Conservation (phyloP, 352 stramenopile genomes). For the Thraustochytrium sp. region DNA sequence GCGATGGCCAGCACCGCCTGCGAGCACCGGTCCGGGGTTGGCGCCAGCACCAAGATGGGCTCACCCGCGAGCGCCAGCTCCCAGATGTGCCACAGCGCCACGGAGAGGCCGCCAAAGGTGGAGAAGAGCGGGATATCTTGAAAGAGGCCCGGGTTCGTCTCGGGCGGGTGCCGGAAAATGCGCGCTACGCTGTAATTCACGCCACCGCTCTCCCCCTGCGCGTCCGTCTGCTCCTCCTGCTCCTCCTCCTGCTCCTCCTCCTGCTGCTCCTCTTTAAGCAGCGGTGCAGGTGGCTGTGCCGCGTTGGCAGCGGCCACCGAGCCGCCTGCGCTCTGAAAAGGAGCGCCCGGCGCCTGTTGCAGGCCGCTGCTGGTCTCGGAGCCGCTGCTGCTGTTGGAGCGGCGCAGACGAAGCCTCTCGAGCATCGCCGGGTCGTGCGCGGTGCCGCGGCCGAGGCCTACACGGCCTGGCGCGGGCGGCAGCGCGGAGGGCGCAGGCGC, state of each 20-base stretch:
- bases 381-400: background rate
- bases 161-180: constrained; percentile 27
- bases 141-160: constrained; percentile 30
- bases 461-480: no score
- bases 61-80: constrained; percentile 72
- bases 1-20: constrained; percentile 69
- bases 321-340: no score
- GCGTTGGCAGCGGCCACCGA: no score
- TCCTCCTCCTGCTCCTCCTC: no score
- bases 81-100: constrained; percentile 69
- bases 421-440: background rate
- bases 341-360: no score
- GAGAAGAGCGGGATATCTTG: constrained; percentile 72
- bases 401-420: background rate
- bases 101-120: constrained; percentile 68
- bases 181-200: constrained; percentile 64
- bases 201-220: background rate
- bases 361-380: background rate
- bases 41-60: constrained; percentile 68
- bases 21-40: constrained; percentile 67
- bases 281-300: no score
- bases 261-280: no score
- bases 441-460: background rate
- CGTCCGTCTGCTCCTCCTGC: no score
- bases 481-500: no score